Evolutionary conservation across 2,329 filamentous ascomycete genomes (phyloP).

Genomic region (Trichoderma cornu-damae): DNA sequence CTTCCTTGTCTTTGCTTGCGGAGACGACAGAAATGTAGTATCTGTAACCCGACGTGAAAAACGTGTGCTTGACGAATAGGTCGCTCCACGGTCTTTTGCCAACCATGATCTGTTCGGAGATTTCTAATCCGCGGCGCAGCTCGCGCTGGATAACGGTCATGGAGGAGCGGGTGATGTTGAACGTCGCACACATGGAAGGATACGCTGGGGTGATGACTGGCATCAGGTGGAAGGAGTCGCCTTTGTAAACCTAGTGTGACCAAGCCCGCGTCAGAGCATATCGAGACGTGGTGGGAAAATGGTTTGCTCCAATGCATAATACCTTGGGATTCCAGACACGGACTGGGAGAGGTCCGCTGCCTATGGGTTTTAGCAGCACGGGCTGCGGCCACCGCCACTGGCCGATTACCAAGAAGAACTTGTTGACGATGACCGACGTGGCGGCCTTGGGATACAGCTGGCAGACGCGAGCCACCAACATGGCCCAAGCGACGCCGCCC

Average conservation of each 20-base stretch:
- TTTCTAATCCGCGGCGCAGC: constrained; percentile 68
- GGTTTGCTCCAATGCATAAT: constrained; percentile 36
- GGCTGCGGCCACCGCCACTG: constrained; percentile 93
- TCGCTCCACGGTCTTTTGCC: constrained; percentile 79
- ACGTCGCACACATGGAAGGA: constrained; percentile 95
- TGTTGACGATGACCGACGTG: constrained; percentile 79
- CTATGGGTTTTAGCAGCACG: constrained; percentile 83
- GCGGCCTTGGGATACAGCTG: constrained; percentile 93
- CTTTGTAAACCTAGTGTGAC: constrained; percentile 60
- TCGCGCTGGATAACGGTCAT: constrained; percentile 80
- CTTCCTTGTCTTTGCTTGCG: constrained; percentile 75
- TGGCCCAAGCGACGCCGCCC: constrained; percentile 95
- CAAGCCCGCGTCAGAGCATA: constrained; percentile 19
- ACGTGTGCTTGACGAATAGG: constrained; percentile 82
- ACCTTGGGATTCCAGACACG: constrained; percentile 94
- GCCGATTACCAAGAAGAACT: constrained; percentile 90
- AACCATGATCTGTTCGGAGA: constrained; percentile 73
- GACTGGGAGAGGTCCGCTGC: constrained; percentile 73
- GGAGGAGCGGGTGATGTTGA: constrained; percentile 85
- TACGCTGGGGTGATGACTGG: constrained; percentile 97
- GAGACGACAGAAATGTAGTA: constrained; percentile 90
- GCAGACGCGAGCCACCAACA: constrained; percentile 92
- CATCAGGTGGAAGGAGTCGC: constrained; percentile 86
- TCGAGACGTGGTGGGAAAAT: not conserved
- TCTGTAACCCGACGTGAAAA: constrained; percentile 90